Conservation (phyloP, 2,329 filamentous ascomycete species). For the Colletotrichum destructivum region DNA sequence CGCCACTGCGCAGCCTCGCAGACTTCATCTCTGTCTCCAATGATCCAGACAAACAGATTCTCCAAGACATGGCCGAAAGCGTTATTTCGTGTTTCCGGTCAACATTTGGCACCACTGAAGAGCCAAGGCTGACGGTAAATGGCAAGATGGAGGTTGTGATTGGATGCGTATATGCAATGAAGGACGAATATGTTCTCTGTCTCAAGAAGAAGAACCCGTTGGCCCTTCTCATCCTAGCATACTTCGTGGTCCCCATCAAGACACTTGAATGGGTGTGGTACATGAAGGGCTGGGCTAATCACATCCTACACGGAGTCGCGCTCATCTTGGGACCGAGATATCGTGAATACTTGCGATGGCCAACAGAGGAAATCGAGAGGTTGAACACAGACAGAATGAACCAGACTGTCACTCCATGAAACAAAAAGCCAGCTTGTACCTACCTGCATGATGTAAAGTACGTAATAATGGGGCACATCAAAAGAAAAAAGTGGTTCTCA, state of each 20-base stretch:
- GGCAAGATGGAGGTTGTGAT: conserved; percentile 40
- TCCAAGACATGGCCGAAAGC: background rate
- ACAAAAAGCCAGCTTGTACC: no score
- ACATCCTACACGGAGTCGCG: conserved; percentile 23
- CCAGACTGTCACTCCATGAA: no score
- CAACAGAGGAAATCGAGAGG: conserved; percentile 46
- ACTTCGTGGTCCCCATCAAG: background rate
- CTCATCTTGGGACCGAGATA: conserved; percentile 19
- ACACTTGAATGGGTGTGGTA: conserved; percentile 44
- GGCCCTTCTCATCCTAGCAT: conserved; percentile 43
- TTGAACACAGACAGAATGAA: conserved; percentile 1
- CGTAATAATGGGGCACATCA: no score
- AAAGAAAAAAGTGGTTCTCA: no score
- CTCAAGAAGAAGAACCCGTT: conserved; percentile 33
- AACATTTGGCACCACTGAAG: conserved; percentile 30
- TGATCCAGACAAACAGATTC: conserved; percentile 12
- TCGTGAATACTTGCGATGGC: conserved; percentile 42
- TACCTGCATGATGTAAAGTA: no score
- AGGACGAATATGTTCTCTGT: conserved; percentile 34
- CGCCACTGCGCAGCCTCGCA: conserved; percentile 32
- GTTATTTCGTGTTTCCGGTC: conserved; percentile 26
- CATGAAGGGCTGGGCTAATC: conserved; percentile 43
- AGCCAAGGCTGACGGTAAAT: conserved; percentile 12
- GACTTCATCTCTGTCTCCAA: conserved; percentile 17
- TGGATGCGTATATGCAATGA: conserved; percentile 38